These are phyloP conservation scores for Malus hybrid DNA, from an alignment of 331 rosid species.

Conservation along the genomic window DNA sequence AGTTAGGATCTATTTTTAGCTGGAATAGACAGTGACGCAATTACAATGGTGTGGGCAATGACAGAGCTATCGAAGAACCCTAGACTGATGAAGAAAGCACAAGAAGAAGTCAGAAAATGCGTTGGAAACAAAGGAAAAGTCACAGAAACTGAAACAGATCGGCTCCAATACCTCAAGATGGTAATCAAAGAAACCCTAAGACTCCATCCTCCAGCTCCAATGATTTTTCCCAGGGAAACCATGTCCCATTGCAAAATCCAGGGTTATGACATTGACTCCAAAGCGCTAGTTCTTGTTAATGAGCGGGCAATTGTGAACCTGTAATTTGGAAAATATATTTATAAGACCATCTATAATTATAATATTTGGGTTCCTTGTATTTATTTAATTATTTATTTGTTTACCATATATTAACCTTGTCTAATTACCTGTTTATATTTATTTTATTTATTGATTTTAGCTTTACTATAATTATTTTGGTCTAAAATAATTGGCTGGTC, in stretches of 20 bases:
- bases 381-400: too few relatives aligned
- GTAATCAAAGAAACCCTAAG: conserved; percentile 32
- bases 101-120: conserved; percentile 25
- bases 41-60: conserved; percentile 32
- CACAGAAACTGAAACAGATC: conserved; percentile 6
- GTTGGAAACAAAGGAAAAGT: conserved; percentile 17
- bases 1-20: conserved; percentile 23
- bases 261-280: too few relatives aligned
- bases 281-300: too few relatives aligned
- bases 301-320: too few relatives aligned
- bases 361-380: too few relatives aligned
- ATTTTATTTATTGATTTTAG: too few relatives aligned
- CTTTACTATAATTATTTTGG: too few relatives aligned
- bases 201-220: conserved; percentile 29
- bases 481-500: too few relatives aligned
- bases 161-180: conserved; percentile 27
- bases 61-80: conserved; percentile 26
- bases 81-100: conserved; percentile 32
- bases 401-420: too few relatives aligned
- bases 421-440: too few relatives aligned
- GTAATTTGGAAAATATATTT: too few relatives aligned
- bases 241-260: not conserved
- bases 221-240: not conserved
- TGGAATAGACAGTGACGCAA: conserved; percentile 31
- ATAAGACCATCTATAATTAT: too few relatives aligned